Conservation (phyloP, 179 eudicot genomes). For the Silene noctiflora region DNA sequence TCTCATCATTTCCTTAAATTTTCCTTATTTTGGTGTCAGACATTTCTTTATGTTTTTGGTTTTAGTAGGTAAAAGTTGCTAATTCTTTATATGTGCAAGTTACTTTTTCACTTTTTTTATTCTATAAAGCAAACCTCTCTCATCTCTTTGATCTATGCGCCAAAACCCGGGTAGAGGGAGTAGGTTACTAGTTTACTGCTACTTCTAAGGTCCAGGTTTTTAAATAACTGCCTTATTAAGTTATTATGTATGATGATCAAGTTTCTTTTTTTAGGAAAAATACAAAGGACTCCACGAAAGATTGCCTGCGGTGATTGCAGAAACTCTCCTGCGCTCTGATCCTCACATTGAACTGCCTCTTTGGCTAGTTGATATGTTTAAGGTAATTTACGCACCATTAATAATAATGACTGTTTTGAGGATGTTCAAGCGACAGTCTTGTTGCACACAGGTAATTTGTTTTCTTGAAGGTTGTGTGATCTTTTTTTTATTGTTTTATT, state of each 20-base stretch:
- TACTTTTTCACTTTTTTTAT: too few relatives aligned
- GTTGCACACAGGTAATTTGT: neutral
- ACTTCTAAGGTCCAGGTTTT: neutral
- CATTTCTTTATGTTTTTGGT: too few relatives aligned
- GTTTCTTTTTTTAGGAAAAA: conserved; percentile 56
- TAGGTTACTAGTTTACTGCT: neutral
- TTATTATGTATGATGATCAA: neutral
- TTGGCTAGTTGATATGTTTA: conserved; percentile 85
- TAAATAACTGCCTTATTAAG: neutral
- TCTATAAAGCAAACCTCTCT: too few relatives aligned
- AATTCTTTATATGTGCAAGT: too few relatives aligned
- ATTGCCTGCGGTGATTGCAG: conserved; percentile 84
- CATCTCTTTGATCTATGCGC: too few relatives aligned
- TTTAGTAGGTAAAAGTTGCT: too few relatives aligned
- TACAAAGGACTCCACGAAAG: conserved; percentile 71
- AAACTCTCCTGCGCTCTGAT: conserved; percentile 79
- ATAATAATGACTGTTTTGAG: neutral
- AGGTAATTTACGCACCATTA: conserved; percentile 46
- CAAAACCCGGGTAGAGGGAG: too few relatives aligned
- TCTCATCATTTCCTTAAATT: too few relatives aligned
- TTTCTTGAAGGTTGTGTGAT: neutral
- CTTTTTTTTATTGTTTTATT: conserved; percentile 19
- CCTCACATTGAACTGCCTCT: conserved; percentile 89
- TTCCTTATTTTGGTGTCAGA: too few relatives aligned
- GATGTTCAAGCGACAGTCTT: neutral